Evolutionary conservation across 169 alveolate genomes (phyloP).

Genomic region (Plasmodium knowlesi): DNA sequence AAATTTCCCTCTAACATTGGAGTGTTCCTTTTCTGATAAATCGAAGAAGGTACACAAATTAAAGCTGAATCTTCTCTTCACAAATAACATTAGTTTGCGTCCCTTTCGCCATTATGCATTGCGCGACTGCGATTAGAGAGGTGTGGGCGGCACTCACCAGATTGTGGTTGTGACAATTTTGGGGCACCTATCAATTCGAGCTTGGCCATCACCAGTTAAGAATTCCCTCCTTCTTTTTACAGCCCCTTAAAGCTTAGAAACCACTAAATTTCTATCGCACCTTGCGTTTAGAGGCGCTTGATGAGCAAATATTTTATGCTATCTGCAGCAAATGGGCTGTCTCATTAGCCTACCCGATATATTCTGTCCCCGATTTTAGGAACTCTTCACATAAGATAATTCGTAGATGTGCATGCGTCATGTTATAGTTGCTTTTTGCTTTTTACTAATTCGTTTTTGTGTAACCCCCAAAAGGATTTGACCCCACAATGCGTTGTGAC

Average conservation of each 20-base stretch:
- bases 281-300: background rate
- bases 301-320: background rate
- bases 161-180: background rate
- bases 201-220: background rate
- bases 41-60: constrained; percentile 44
- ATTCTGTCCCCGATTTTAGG: background rate
- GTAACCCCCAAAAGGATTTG: background rate
- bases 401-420: background rate
- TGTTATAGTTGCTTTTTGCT: background rate
- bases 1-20: constrained; percentile 54
- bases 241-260: background rate
- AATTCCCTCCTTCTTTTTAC: background rate
- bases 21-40: constrained; percentile 67
- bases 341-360: background rate
- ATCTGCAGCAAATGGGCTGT: background rate
- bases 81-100: constrained; percentile 33
- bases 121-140: constrained; percentile 6
- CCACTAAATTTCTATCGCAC: background rate
- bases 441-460: background rate
- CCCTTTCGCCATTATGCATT: constrained; percentile 36
- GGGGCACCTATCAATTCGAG: background rate
- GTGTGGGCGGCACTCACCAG: background rate
- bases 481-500: background rate
- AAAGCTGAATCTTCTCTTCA: constrained; percentile 37
- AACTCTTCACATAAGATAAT: background rate